These are phyloP conservation scores for Podaxis mareebaensis DNA, from an alignment of 768 basidiomycete genomes.

Conservation along the genomic window DNA sequence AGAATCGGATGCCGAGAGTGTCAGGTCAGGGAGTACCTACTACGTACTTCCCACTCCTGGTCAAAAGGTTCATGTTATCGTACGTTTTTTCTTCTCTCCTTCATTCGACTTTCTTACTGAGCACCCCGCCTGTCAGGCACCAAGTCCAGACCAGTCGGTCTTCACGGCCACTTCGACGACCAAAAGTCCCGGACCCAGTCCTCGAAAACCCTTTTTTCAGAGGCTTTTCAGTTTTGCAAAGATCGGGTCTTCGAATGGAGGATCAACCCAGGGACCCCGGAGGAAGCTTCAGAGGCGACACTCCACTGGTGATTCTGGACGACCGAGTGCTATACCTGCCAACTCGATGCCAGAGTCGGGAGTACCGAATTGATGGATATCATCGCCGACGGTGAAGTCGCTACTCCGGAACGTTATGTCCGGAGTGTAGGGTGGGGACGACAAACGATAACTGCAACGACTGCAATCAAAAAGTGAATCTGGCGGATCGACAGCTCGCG, in stretches of 20 bases:
- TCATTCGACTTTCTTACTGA: conserved; percentile 19
- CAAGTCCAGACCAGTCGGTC: conserved; percentile 50
- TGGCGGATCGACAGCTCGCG: neutral
- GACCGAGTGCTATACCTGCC: conserved; percentile 11
- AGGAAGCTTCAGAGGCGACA: conserved; percentile 50
- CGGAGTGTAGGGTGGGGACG: neutral
- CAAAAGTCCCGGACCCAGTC: conserved; percentile 50
- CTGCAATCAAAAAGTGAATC: neutral
- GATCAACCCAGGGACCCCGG: conserved; percentile 27
- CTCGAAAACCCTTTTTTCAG: conserved; percentile 62
- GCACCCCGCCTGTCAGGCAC: conserved; percentile 29
- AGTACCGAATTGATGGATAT: neutral
- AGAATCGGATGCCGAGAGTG: conserved; percentile 34
- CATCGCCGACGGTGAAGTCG: neutral
- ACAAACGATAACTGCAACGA: neutral
- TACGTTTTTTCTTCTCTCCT: conserved; percentile 40
- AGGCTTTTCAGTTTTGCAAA: conserved; percentile 53
- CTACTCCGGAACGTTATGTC: neutral
- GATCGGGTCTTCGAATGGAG: conserved; percentile 35
- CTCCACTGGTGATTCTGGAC: conserved; percentile 40
- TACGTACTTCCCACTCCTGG: conserved; percentile 70
- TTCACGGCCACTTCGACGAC: conserved; percentile 60
- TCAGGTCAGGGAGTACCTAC: conserved; percentile 69
- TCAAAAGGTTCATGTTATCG: conserved; percentile 76
- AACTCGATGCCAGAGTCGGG: neutral